Conservation (phyloP, 345 rosid genomes). For the Camelina laxa region DNA sequence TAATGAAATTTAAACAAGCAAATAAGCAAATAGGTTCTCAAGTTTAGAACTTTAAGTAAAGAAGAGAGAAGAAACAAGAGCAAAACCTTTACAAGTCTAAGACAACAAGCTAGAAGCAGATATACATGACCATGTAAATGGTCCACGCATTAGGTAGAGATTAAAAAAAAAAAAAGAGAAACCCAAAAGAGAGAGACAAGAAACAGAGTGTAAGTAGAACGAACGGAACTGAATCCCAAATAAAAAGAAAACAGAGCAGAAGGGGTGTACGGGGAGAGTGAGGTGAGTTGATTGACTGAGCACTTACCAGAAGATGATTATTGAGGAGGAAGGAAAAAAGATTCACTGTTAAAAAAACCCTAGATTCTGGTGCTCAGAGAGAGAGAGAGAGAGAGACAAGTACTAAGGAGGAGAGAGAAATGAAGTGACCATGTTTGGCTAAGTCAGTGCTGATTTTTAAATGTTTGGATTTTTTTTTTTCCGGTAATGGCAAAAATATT, state of each 20-base stretch:
- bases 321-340: conserved; percentile 44
- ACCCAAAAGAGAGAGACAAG: conserved; percentile 10
- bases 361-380: conserved; percentile 44
- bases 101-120: neutral
- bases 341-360: conserved; percentile 48
- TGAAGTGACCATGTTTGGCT: conserved; percentile 31
- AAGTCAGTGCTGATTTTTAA: conserved; percentile 32
- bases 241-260: conserved; percentile 1
- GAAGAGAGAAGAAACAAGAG: conserved; percentile 23
- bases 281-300: neutral
- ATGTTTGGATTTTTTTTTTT: conserved; percentile 37
- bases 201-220: conserved; percentile 35
- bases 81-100: conserved; percentile 15
- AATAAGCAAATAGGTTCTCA: conserved; percentile 12
- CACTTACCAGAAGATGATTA: conserved; percentile 42
- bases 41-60: conserved; percentile 5
- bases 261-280: neutral
- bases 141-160: conserved; percentile 19
- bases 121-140: conserved; percentile 7
- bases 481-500: conserved; percentile 11
- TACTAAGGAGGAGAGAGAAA: conserved; percentile 20
- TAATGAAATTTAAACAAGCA: neutral
- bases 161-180: conserved; percentile 15
- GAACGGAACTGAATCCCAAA: neutral
- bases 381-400: conserved; percentile 24